Conservation (phyloP, 1,139 yeast genomes). For the Yamadazyma conglobata region DNA sequence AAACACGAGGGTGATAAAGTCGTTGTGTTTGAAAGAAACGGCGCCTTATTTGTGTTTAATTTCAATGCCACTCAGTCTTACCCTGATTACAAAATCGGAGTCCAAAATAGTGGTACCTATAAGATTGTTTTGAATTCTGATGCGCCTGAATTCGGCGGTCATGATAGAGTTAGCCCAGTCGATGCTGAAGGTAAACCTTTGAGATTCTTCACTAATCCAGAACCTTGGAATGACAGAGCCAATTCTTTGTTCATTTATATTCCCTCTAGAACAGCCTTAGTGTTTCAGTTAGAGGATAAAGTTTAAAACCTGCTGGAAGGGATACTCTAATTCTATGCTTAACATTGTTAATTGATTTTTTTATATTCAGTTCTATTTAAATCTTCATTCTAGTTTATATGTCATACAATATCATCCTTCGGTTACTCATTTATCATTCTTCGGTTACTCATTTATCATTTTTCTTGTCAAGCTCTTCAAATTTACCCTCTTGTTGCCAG, state of each 20-base stretch:
- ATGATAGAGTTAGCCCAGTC: slow-evolving; percentile 60
- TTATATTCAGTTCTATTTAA: too few species aligned
- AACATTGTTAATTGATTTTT: too few species aligned
- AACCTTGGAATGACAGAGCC: slow-evolving; percentile 74
- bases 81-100: slow-evolving; percentile 86
- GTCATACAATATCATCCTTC: too few species aligned
- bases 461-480: slow-evolving; percentile 24
- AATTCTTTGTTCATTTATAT: slow-evolving; percentile 80
- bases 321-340: too few species aligned
- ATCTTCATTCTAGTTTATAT: too few species aligned
- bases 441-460: too few species aligned
- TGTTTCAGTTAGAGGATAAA: slow-evolving; percentile 25
- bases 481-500: slow-evolving; percentile 34
- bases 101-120: slow-evolving; percentile 75
- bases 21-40: slow-evolving; percentile 84
- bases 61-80: slow-evolving; percentile 83
- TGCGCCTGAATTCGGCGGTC: slow-evolving; percentile 73
- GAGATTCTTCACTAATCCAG: slow-evolving; percentile 64
- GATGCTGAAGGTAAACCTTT: slow-evolving; percentile 34
- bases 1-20: slow-evolving; percentile 88
- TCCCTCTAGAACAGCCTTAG: slow-evolving; percentile 79
- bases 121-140: slow-evolving; percentile 76
- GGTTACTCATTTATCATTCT: too few species aligned
- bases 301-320: slow-evolving; percentile 4
- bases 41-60: slow-evolving; percentile 79